phyloP scores from a whole-genome alignment of 805 yeast genomes.

The Tetrapisispora iriomotensis region DNA sequence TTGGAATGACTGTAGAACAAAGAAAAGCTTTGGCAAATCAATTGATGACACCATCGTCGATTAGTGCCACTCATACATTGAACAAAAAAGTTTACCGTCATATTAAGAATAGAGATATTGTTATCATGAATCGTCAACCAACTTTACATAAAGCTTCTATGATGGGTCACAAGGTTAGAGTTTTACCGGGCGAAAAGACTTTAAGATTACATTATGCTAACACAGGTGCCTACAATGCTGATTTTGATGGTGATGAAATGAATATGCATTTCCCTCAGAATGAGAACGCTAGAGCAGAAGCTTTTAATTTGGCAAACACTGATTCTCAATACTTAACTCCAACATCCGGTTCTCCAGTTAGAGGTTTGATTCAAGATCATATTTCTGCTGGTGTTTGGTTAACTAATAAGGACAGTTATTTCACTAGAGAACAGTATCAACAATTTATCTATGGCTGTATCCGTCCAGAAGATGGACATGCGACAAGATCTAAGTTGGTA shows the following conservation, averaged over 20 bases:
- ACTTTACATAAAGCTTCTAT: conserved; percentile 97
- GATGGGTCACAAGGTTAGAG: conserved; percentile 99
- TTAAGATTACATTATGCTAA: conserved; percentile 95
- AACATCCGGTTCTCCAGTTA: conserved; percentile 94
- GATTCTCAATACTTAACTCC: conserved; percentile 97
- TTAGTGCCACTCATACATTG: conserved; percentile 47
- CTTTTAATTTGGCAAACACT: conserved; percentile 87
- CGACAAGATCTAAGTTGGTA: conserved; percentile 53
- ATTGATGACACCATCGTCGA: conserved; percentile 72
- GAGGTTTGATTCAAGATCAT: conserved; percentile 98
- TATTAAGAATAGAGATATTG: conserved; percentile 89
- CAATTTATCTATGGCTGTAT: conserved; percentile 89
- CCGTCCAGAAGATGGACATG: conserved; percentile 95
- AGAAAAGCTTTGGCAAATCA: conserved; percentile 93
- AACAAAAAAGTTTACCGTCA: conserved; percentile 94
- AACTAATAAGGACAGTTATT: conserved; percentile 84
- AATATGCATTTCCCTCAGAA: conserved; percentile 98
- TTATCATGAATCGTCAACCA: conserved; percentile 98
- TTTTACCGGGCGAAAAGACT: conserved; percentile 94
- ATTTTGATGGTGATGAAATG: conserved; percentile 99
- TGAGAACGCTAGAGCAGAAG: conserved; percentile 95
- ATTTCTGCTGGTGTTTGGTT: conserved; percentile 98
- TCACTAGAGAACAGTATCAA: conserved; percentile 85
- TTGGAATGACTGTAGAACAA: conserved; percentile 87
- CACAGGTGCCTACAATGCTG: conserved; percentile 98